Conservation (phyloP, 2,329 filamentous ascomycete genomes). For the Pestalotiopsis sp. region DNA sequence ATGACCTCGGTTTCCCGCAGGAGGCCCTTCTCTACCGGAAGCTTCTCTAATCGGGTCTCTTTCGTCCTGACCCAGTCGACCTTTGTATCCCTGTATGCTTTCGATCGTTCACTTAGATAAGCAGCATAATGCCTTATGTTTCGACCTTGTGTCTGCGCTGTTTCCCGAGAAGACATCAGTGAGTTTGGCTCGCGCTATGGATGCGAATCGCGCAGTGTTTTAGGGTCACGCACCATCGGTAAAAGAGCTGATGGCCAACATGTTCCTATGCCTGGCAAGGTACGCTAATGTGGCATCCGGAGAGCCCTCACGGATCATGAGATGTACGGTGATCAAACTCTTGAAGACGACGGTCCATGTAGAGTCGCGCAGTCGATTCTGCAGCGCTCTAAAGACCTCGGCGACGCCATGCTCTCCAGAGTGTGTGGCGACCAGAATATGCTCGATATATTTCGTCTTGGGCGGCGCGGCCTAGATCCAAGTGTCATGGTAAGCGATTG, state of each 20-base stretch:
- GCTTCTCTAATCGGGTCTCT: constrained; percentile 79
- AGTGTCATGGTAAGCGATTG: constrained; percentile 19
- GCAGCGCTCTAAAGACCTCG: constrained; percentile 91
- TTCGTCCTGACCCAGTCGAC: constrained; percentile 87
- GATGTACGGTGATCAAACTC: constrained; percentile 88
- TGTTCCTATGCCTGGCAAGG: constrained; percentile 78
- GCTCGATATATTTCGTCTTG: constrained; percentile 99
- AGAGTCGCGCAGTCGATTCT: constrained; percentile 86
- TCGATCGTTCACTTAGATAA: constrained; percentile 82
- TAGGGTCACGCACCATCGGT: constrained; percentile 73
- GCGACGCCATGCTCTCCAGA: constrained; percentile 92
- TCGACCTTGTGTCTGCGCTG: constrained; percentile 90
- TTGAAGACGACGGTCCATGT: constrained; percentile 99
- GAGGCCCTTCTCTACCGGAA: constrained; percentile 89
- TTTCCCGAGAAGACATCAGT: constrained; percentile 21
- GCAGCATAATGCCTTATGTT: constrained; percentile 92
- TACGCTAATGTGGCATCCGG: constrained; percentile 86
- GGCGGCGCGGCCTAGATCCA: constrained; percentile 78
- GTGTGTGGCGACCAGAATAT: constrained; percentile 93
- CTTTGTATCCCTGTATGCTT: constrained; percentile 81
- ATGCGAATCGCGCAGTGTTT: not conserved
- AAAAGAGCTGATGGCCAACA: constrained; percentile 86
- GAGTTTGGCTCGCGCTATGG: not conserved
- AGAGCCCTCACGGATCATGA: constrained; percentile 96
- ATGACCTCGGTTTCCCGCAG: constrained; percentile 89